These are phyloP conservation scores for Pichia inconspicua DNA, from an alignment of 1,139 yeast species.

Conservation along the genomic window DNA sequence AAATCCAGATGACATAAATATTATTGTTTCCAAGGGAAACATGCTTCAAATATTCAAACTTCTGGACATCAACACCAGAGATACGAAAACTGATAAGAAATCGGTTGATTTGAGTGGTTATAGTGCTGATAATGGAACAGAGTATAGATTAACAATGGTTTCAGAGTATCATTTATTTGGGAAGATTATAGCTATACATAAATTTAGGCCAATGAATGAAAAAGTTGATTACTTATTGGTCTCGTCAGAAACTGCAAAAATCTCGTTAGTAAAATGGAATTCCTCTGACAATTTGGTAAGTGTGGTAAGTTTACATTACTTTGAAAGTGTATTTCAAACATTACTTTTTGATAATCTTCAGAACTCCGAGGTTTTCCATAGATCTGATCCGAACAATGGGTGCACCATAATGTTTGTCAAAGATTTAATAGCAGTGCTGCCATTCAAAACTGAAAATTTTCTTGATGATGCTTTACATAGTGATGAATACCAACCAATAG, in stretches of 20 bases:
- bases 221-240: slow-evolving; percentile 55
- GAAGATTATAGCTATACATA: slow-evolving; percentile 49
- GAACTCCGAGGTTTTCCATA: slow-evolving; percentile 39
- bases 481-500: slow-evolving; percentile 23
- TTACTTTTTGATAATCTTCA: slow-evolving; percentile 41
- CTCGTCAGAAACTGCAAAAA: slow-evolving; percentile 67
- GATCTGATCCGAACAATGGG: slow-evolving; percentile 58
- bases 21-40: slow-evolving; percentile 57
- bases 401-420: slow-evolving; percentile 62
- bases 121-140: slow-evolving; percentile 13
- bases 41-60: slow-evolving; percentile 61
- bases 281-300: slow-evolving; percentile 40
- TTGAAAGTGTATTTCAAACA: slow-evolving; percentile 60
- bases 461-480: slow-evolving; percentile 35
- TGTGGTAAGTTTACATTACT: slow-evolving; percentile 79
- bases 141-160: slow-evolving; percentile 41
- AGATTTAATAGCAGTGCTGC: slow-evolving; percentile 68
- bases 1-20: slow-evolving; percentile 40
- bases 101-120: slow-evolving; percentile 13
- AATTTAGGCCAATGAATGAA: slow-evolving; percentile 36
- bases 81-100: slow-evolving; percentile 1
- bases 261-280: slow-evolving; percentile 74
- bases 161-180: slow-evolving; percentile 72
- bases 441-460: slow-evolving; percentile 46
- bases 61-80: slow-evolving; percentile 20